phyloP scores from a whole-genome alignment of 148 eudicot genomes.

The Diospyros lotus region DNA sequence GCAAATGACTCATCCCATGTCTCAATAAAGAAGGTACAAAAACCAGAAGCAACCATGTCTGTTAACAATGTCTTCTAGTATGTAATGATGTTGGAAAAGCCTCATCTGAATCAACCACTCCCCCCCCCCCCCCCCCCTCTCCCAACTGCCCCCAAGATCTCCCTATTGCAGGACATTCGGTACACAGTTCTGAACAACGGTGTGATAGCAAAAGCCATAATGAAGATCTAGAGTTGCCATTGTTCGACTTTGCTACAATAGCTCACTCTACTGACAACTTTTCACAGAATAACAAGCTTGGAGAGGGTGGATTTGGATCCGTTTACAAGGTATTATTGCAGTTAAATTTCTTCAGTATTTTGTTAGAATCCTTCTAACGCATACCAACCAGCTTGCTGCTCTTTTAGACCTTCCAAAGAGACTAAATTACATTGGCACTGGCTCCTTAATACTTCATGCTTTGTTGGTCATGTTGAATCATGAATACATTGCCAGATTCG shows the following conservation, averaged over 20 bases:
- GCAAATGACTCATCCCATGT: neutral
- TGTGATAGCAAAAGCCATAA: neutral
- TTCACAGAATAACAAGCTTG: slow-evolving; percentile 4
- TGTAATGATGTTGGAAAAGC: neutral
- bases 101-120: neutral
- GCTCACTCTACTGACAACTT: slow-evolving; percentile 13
- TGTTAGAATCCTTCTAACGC: neutral
- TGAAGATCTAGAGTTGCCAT: slow-evolving; percentile 16
- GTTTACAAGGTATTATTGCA: slow-evolving; percentile 18
- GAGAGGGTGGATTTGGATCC: slow-evolving; percentile 23
- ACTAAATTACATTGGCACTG: no score
- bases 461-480: no score
- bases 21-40: neutral
- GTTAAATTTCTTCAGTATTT: neutral
- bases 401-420: no score
- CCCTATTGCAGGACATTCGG: neutral
- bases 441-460: no score
- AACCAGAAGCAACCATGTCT: neutral
- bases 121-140: neutral
- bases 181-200: neutral
- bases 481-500: no score
- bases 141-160: neutral
- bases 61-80: neutral
- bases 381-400: no score
- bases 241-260: slow-evolving; percentile 12